Percentiles rank a stretch among this genome's conserved stretches.
Evolutionary conservation across 441 rosid genomes (phyloP).

Genomic region (Adansonia madagascariensis): DNA sequence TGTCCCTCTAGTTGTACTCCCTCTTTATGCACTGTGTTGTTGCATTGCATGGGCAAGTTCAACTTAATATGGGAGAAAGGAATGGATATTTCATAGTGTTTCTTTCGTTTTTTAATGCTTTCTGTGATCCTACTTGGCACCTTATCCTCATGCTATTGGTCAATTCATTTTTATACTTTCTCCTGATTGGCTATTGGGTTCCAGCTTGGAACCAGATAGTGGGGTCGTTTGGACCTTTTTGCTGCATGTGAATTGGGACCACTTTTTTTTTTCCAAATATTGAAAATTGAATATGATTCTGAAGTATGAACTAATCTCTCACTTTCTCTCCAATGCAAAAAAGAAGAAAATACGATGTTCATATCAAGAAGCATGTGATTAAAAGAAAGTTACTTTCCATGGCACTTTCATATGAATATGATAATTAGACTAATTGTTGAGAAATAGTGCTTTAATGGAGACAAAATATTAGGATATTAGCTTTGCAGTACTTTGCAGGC

Average conservation of each 20-base stretch:
- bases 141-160: constrained; percentile 45
- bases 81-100: background rate
- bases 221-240: constrained; percentile 23
- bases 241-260: constrained; percentile 29
- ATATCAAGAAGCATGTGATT: constrained; percentile 24
- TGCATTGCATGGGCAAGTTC: constrained; percentile 13
- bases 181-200: constrained; percentile 26
- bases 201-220: constrained; percentile 32
- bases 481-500: background rate
- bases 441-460: background rate
- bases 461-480: background rate
- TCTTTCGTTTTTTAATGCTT: background rate
- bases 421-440: background rate
- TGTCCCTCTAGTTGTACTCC: constrained; percentile 17
- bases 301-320: background rate
- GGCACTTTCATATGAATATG: background rate
- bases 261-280: background rate
- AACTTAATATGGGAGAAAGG: background rate
- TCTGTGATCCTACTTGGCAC: constrained; percentile 31
- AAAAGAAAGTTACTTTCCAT: background rate
- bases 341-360: background rate
- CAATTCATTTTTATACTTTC: background rate
- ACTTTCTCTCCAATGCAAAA: constrained; percentile 7
- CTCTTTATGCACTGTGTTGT: background rate
- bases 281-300: background rate